Base-by-base conservation (phyloP, 2,329 filamentous ascomycete species). In the Ustulina deusta region DNA sequence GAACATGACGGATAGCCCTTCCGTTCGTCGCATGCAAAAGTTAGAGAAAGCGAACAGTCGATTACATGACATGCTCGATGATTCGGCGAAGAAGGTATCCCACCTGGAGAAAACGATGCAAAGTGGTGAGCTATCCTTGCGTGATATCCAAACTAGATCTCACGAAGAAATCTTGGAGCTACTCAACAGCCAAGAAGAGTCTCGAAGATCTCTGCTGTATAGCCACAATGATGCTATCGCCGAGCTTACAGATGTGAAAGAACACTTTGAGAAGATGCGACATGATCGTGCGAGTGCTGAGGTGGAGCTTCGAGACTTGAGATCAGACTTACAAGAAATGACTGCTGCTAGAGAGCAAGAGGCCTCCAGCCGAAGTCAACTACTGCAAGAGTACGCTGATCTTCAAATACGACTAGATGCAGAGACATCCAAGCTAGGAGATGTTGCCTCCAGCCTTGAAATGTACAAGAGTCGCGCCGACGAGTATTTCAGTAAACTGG, bases 401-500 rank as follows among this genome's bases (percentile, higher is more conserved):
- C 84, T 98, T 56, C 96, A 98, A 76, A 97, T 98, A 74, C 89
- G 94, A 52, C 86, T 98, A 17, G 96, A 98, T 77, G 91, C 92
- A 6, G 96, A 98, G 81, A 89, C 90, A 0, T 97, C 93, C 0
- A 95, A 92, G 78, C 85, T 95, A 32, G 88, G 90, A 32, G 95
- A 99, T 78, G 90, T 97, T 51, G 90, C 89, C 7, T 91, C 93
- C 2, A 97, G 92, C 78, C 86, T 98, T 48, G 90, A 89, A 68
- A 83, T 97, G 69, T 99, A 98, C 85, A 97, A 97, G 86, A 90
- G 89, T 70, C 90, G 95, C 49, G 92, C 95, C 3, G 94, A 98
- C 76, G 95, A 98, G 78, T 98, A 99, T 80, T 99, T 97, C 81
- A 92, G 90, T 83, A 97, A 97, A 81, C 88, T 99, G 22, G 95